phyloP scores from a whole-genome alignment of 139 green algal species.

The Chlamydomonas sp. region DNA sequence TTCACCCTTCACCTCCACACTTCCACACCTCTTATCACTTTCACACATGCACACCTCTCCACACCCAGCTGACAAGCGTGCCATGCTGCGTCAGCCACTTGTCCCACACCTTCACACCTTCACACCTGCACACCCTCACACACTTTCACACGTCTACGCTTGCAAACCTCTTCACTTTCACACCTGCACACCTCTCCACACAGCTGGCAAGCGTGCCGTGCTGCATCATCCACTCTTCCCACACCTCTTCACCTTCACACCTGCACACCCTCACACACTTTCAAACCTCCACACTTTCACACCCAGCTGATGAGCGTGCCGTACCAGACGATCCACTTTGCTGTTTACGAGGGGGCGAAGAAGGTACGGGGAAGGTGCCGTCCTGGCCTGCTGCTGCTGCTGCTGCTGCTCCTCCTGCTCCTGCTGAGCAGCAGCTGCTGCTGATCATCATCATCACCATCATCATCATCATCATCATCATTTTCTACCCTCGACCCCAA shows the following conservation, averaged over 20 bases:
- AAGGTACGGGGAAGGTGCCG: too few relatives aligned
- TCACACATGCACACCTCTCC: conserved; percentile 45
- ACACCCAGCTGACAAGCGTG: conserved; percentile 89
- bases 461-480: too few relatives aligned
- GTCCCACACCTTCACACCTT: neutral
- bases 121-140: too few relatives aligned
- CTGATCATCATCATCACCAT: too few relatives aligned
- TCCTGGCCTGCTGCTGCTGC: too few relatives aligned
- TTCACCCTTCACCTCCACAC: too few relatives aligned
- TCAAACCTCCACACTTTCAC: conserved; percentile 76
- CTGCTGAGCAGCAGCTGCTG: too few relatives aligned
- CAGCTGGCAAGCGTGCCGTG: conserved; percentile 97
- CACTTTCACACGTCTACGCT: too few relatives aligned
- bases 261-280: conserved; percentile 31
- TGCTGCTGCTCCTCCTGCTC: too few relatives aligned
- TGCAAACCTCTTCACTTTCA: too few relatives aligned
- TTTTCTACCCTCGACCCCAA: too few relatives aligned
- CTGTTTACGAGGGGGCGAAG: conserved; percentile 86
- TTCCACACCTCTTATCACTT: neutral
- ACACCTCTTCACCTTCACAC: neutral
- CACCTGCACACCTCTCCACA: conserved; percentile 5
- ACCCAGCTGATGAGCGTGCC: conserved; percentile 93
- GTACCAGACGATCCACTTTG: conserved; percentile 89
- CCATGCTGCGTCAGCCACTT: conserved; percentile 92
- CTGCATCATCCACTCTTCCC: conserved; percentile 86